phyloP scores from a whole-genome alignment of 2,329 filamentous ascomycete genomes.

The Talaromyces sp. region DNA sequence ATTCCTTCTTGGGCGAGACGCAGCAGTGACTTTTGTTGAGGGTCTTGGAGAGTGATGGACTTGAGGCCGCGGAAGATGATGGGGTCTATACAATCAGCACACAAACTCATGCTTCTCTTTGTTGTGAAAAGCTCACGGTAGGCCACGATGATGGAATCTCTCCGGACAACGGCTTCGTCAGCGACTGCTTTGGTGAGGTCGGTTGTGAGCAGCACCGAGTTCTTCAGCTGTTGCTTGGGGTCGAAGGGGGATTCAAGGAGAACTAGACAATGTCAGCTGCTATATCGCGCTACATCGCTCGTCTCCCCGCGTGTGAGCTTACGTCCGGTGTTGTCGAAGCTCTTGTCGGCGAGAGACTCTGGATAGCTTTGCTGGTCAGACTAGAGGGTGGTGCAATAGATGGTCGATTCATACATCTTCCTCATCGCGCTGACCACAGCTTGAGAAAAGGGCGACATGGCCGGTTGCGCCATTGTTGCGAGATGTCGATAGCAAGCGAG shows the following conservation, averaged over 20 bases:
- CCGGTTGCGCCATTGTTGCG: conserved; percentile 25
- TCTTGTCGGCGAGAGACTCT: conserved; percentile 77
- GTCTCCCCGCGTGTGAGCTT: conserved; percentile 16
- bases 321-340: conserved; percentile 94
- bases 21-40: conserved; percentile 81
- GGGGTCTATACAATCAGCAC: conserved; percentile 56
- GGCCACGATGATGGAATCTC: conserved; percentile 73
- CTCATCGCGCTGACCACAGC: conserved; percentile 74
- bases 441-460: conserved; percentile 52
- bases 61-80: conserved; percentile 95
- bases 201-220: conserved; percentile 74
- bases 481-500: conserved; percentile 5
- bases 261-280: conserved; percentile 37
- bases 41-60: conserved; percentile 73
- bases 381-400: neutral
- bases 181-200: conserved; percentile 86
- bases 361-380: conserved; percentile 61
- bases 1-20: conserved; percentile 78
- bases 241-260: conserved; percentile 64
- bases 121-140: conserved; percentile 60
- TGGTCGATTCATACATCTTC: conserved; percentile 56
- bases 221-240: conserved; percentile 50
- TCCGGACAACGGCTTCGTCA: conserved; percentile 75
- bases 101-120: neutral
- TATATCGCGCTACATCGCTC: neutral